Evolutionary conservation across 2,329 filamentous ascomycete genomes (phyloP), one percentile per base, ranked within the genome.

Genomic region (Aspergillus neoniger): DNA sequence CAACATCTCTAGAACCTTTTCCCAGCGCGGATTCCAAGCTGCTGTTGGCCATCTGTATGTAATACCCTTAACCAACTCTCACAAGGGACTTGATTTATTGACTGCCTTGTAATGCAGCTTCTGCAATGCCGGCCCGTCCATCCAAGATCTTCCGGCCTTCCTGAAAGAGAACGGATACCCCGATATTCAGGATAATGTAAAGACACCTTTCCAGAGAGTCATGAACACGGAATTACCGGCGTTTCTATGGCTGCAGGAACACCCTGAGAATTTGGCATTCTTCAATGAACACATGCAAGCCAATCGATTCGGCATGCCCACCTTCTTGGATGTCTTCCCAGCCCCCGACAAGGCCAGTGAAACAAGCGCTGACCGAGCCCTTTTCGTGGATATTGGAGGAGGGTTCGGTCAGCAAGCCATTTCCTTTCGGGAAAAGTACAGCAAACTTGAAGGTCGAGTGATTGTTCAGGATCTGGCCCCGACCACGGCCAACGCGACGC

Each of bases 301-400:
- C 19, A 38, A 57, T 6, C 41, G 55, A 12, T 30, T 21, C 2
- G 36, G 17, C 2, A 38, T 19, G 17, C 39, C 38, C 7, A 38
- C 23, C 6, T 43, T 47, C 10, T 23, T 62, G 15, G 55, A 58
- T 4, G 47, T 52, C 15, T 41, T 48, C 5, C 51, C 47, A 3
- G 38, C 54, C 5, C 23, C 43, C 9, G 57, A 62, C 1, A 39
- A 51, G 10, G 39, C 23, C 3, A 30, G 23, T 14, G 41, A 23
- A 15, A 19, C 39, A 17, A 9, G 36, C 23, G 15, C 36, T 9
- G 38, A 56, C 7, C 19, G 32, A 14, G 39, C 47, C 2, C 36
- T 62, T 1, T 44, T 64, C 12, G 62, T 64, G 2, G 62, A 64
- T 28, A 21, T 62, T 3, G 62, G 60, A 0, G 62, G 62, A 4